Base-by-base conservation (phyloP, 768 basidiomycete species). In the Hypsizygus marmoreus region DNA sequence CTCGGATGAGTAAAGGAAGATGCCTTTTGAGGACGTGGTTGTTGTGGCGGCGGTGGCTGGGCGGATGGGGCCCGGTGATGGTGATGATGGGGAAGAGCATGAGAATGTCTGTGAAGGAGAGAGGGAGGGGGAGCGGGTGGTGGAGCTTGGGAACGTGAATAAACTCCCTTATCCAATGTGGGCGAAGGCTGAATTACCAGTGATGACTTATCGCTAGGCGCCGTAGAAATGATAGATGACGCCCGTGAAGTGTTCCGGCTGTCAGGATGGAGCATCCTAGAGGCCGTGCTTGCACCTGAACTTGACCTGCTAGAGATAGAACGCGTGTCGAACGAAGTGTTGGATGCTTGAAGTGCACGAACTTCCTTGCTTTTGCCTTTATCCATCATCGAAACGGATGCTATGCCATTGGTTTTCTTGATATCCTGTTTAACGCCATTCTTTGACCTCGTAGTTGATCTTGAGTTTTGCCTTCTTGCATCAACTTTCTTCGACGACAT, bases 141-240 rank as follows among this genome's bases (percentile, higher is more conserved):
- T 4, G 51, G 58, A 26, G 37, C 51, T 28, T 43, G 53, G 19
- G 47, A 51, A 40, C 47, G 50, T 25, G 48, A 45, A n/a, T 43
- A 53, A 32, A 47, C 54, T 22, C 60, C 54, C 43, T 59, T 67
- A 29, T 58, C 57, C 31, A 60, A 42, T 33, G 67, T 65, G 19
- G 70, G 68, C 2, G 67, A 69, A 16, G 58, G 54, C 40, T 59
- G 67, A 22, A 36, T 46, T 13, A 51, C 34, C 16, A 14, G 38
- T 1, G 37, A 57, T 17, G 63, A 59, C 25, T 47, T 58, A 29
- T 67, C 69, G 38, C 65, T 69, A 8, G 54, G 56, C 10, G 58
- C 58, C 37, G 51, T 63, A n/a, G 70, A 78, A 3, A 56, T 68
- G n/a, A 79, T 64, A n/a, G 81, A 82, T 4, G 79, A 77, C 8